Conservation (phyloP, 1,139 yeast genomes). For the Meyerozyma sp. region DNA sequence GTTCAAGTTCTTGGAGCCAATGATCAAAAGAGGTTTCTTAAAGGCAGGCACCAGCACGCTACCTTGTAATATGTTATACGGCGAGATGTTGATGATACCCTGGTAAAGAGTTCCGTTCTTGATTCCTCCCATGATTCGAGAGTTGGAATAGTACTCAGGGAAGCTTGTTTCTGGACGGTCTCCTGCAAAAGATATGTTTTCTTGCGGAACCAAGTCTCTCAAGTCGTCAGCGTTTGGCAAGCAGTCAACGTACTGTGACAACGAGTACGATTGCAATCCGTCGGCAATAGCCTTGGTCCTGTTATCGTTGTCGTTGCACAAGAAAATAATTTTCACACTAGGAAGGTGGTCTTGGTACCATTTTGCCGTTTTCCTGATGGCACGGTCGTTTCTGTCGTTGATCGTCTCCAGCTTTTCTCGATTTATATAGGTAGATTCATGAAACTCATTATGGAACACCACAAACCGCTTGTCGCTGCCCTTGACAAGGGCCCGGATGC, state of each 20-base stretch:
- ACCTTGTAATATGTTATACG: slow-evolving; percentile 88
- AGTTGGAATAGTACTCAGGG: slow-evolving; percentile 73
- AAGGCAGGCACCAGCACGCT: slow-evolving; percentile 68
- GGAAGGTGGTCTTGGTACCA: slow-evolving; percentile 72
- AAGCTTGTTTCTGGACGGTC: slow-evolving; percentile 51
- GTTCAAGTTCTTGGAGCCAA: slow-evolving; percentile 81
- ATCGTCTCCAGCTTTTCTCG: slow-evolving; percentile 67
- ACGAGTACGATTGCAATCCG: slow-evolving; percentile 50
- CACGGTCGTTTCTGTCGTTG: slow-evolving; percentile 89
- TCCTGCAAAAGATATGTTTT: slow-evolving; percentile 22
- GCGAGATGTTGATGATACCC: slow-evolving; percentile 74
- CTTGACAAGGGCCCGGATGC: slow-evolving; percentile 72
- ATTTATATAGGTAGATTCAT: slow-evolving; percentile 59
- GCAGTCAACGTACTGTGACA: slow-evolving; percentile 63
- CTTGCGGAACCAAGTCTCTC: slow-evolving; percentile 72
- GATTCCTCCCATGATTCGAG: slow-evolving; percentile 87
- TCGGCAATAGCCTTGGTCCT: slow-evolving; percentile 51
- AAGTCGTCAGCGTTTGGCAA: slow-evolving; percentile 74
- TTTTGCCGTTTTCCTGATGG: slow-evolving; percentile 68
- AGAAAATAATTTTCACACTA: slow-evolving; percentile 50
- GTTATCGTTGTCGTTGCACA: slow-evolving; percentile 77
- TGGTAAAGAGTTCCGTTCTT: slow-evolving; percentile 84
- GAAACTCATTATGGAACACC: slow-evolving; percentile 91
- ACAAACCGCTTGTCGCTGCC: slow-evolving; percentile 80
- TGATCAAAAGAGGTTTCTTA: slow-evolving; percentile 73